Evolutionary conservation across 2,329 filamentous ascomycete species (phyloP).

Genomic region (Coniochaeta ligniaria): DNA sequence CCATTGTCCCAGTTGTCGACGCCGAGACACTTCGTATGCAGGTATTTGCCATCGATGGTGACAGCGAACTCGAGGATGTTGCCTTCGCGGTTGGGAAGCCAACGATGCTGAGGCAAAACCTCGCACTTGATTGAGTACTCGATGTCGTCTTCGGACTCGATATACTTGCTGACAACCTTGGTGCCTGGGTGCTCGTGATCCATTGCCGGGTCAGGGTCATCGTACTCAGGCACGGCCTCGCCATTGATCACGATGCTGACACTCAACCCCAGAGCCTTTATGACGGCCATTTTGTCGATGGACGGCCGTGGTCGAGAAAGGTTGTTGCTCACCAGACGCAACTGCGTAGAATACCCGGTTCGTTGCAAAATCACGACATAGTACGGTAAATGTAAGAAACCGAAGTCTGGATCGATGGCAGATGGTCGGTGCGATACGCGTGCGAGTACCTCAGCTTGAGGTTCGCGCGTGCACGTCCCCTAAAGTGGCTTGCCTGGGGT

Average conservation of each 20-base stretch:
- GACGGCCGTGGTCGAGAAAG: not conserved
- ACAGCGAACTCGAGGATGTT: not conserved
- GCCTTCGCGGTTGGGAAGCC: not conserved
- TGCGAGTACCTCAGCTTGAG: too few relatives aligned
- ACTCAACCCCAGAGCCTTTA: not conserved
- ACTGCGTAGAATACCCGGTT: too few relatives aligned
- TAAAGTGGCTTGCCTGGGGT: too few relatives aligned
- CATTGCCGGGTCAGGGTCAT: not conserved
- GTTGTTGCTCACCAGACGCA: too few relatives aligned
- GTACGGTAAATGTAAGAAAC: too few relatives aligned
- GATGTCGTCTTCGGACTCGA: not conserved
- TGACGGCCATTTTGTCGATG: not conserved
- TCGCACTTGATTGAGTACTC: not conserved
- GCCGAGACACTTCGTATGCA: not conserved
- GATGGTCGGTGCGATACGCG: too few relatives aligned
- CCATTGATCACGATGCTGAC: conserved; percentile 1
- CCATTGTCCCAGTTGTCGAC: not conserved
- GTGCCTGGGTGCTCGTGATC: not conserved
- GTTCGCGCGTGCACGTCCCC: too few relatives aligned
- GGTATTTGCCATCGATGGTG: not conserved
- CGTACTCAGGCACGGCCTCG: not conserved
- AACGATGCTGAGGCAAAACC: not conserved
- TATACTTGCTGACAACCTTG: not conserved
- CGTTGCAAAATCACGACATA: too few relatives aligned
- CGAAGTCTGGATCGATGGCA: too few relatives aligned